Conservation (phyloP, 139 green algal species). For the Asterochloris erici region DNA sequence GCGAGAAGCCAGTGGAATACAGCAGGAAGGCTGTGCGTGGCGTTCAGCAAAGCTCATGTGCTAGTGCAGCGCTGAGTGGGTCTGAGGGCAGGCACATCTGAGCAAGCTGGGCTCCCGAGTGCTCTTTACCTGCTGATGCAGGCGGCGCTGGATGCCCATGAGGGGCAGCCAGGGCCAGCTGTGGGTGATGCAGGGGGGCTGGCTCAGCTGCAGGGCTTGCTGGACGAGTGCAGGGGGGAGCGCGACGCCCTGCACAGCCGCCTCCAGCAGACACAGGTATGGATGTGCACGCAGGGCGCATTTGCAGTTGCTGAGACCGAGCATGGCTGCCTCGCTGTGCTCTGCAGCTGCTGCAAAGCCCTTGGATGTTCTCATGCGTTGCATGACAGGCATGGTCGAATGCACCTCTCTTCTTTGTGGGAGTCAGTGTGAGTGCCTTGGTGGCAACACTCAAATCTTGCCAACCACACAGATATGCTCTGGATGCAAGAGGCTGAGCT, state of each 20-base stretch:
- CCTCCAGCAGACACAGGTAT: conserved; percentile 42
- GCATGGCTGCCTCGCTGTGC: too few species aligned
- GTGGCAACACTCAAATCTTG: too few species aligned
- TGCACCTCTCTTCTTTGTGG: not conserved
- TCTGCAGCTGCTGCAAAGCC: not conserved
- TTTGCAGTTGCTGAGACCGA: too few species aligned
- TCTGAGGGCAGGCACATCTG: not conserved
- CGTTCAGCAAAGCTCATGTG: not conserved
- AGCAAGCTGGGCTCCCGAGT: not conserved
- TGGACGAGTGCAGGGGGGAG: conserved; percentile 33
- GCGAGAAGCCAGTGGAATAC: not conserved
- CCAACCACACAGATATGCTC: too few species aligned
- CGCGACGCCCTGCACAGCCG: conserved; percentile 43
- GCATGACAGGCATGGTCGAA: not conserved
- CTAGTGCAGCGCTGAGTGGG: not conserved
- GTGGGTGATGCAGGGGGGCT: conserved; percentile 14
- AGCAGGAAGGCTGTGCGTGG: not conserved
- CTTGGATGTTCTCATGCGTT: not conserved
- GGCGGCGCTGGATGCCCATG: not conserved
- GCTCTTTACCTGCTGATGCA: not conserved
- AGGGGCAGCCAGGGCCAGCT: not conserved
- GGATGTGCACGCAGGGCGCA: too few species aligned
- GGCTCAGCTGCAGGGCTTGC: conserved; percentile 32
- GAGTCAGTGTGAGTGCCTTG: too few species aligned
- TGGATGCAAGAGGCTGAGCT: too few species aligned